Conservation (phyloP, 225 moss, liverwort and hornwort genomes). For the Bryum argenteum region DNA sequence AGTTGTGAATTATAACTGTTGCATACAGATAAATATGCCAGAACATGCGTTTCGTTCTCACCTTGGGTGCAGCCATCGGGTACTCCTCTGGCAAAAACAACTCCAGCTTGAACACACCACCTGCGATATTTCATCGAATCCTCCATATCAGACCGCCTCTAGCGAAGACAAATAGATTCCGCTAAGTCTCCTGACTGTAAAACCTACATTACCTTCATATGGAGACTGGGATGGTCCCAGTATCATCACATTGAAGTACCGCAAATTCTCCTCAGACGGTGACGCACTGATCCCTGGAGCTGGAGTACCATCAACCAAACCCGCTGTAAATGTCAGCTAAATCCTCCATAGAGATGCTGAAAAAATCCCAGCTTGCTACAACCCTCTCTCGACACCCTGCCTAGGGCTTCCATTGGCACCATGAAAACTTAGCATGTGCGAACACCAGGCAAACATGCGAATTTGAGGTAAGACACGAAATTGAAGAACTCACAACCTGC, state of each 20-base stretch:
- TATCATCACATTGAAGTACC: slow-evolving; percentile 99
- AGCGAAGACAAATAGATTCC: neutral
- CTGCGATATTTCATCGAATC: slow-evolving; percentile 25
- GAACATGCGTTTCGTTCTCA: neutral
- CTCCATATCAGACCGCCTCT: slow-evolving; percentile 4
- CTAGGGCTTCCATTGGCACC: neutral
- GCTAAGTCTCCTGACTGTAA: neutral
- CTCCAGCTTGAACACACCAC: slow-evolving; percentile 96
- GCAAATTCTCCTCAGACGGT: slow-evolving; percentile 92
- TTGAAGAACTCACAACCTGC: too few relatives aligned
- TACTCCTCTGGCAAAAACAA: slow-evolving; percentile 95
- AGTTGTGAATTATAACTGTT: too few relatives aligned
- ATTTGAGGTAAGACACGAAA: too few relatives aligned
- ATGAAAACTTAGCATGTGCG: neutral
- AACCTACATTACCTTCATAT: slow-evolving; percentile 47
- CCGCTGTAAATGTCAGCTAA: slow-evolving; percentile 11
- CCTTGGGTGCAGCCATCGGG: slow-evolving; percentile 98
- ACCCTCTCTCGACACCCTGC: neutral
- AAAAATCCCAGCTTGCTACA: neutral
- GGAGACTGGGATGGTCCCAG: slow-evolving; percentile 91
- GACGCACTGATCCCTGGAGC: slow-evolving; percentile 98
- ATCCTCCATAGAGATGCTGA: neutral
- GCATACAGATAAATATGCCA: too few relatives aligned
- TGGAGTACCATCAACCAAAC: slow-evolving; percentile 36
- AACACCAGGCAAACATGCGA: too few relatives aligned